Conservation (phyloP, 1,284 basidiomycete genomes). For the Sphagnurus paluster region DNA sequence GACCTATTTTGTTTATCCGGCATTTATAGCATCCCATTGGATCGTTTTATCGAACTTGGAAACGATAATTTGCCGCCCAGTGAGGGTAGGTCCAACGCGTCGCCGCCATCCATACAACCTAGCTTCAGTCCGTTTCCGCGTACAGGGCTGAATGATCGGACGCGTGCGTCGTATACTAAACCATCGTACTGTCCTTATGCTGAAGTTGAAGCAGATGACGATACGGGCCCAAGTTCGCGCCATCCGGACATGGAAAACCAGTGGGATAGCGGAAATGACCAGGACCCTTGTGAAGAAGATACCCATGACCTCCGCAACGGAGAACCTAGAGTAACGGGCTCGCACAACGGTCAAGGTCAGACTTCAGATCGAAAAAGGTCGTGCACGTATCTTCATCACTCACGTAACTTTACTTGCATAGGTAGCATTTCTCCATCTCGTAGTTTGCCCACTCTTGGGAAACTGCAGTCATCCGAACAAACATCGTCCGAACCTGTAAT, state of each 20-base stretch:
- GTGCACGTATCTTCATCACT: not conserved
- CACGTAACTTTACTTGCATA: constrained; percentile 1
- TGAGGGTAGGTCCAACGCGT: constrained; percentile 21
- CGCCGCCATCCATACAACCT: constrained; percentile 21
- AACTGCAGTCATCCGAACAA: not conserved
- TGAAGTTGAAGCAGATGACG: constrained; percentile 47
- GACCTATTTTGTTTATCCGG: constrained; percentile 4
- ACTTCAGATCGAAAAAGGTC: not conserved
- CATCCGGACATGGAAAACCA: constrained; percentile 40
- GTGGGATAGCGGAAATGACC: constrained; percentile 45
- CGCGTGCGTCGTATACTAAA: constrained; percentile 29
- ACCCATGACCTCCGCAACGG: constrained; percentile 19
- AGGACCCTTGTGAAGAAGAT: constrained; percentile 29
- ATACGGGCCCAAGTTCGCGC: constrained; percentile 49
- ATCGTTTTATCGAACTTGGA: constrained; percentile 62
- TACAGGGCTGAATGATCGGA: constrained; percentile 38
- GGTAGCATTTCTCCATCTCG: constrained; percentile 7
- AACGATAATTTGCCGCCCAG: constrained; percentile 25
- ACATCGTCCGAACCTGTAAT: constrained; percentile 5
- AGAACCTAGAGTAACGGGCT: too few relatives aligned
- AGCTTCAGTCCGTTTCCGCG: constrained; percentile 48
- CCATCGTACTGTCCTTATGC: constrained; percentile 49
- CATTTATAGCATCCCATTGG: constrained; percentile 47
- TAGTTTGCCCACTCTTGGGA: not conserved
- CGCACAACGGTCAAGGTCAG: constrained; percentile 21